Conservation (phyloP, 768 basidiomycete genomes). For the Erythrobasidium yunnanense region DNA sequence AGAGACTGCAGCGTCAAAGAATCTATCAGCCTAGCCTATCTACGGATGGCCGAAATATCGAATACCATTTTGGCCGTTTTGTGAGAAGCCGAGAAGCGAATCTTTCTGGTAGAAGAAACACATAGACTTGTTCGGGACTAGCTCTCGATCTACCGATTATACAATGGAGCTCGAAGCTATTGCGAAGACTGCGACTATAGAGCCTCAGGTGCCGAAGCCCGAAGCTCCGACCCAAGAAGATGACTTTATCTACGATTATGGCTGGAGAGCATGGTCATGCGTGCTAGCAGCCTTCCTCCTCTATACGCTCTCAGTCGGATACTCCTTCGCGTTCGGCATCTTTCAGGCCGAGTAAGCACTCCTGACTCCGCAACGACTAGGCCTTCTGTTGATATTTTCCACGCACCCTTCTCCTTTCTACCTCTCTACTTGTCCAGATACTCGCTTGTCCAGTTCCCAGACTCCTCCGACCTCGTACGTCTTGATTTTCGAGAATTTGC, state of each 20-base stretch:
- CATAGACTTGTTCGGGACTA: too few relatives aligned
- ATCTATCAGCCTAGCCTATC: too few relatives aligned
- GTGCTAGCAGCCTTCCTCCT: conserved; percentile 1
- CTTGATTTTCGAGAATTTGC: background rate
- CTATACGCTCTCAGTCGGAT: background rate
- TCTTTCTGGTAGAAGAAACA: too few relatives aligned
- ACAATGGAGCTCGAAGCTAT: too few relatives aligned
- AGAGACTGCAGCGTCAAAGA: conserved; percentile 68
- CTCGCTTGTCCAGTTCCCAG: conserved; percentile 19
- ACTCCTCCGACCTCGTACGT: background rate
- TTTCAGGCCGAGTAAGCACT: conserved; percentile 11
- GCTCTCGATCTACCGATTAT: too few relatives aligned
- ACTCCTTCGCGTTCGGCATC: conserved; percentile 5
- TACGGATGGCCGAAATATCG: too few relatives aligned
- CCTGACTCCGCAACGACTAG: background rate
- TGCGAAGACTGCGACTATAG: too few relatives aligned
- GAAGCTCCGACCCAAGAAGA: too few relatives aligned
- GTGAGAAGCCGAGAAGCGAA: too few relatives aligned
- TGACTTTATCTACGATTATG: background rate
- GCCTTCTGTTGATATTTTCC: background rate
- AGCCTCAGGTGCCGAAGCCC: too few relatives aligned
- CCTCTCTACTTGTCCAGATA: background rate
- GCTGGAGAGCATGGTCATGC: conserved; percentile 8
- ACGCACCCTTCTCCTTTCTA: background rate
- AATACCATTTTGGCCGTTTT: too few relatives aligned